Evolutionary conservation across 306 rosid genomes (phyloP).

Genomic region (Pterocarpus macrocarpus): DNA sequence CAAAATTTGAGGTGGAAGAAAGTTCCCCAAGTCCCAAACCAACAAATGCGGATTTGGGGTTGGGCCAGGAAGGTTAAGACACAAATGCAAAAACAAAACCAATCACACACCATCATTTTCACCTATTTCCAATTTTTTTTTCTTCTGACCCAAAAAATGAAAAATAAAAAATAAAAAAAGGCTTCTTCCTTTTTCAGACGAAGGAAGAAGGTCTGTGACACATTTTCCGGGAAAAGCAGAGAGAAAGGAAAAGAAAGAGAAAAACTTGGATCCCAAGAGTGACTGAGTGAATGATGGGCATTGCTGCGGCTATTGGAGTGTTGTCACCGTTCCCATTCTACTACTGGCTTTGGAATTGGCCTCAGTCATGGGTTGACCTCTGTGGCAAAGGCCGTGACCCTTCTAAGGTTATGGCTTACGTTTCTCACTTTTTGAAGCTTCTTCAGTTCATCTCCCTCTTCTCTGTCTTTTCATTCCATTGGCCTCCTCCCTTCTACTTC

Average conservation of each 20-base stretch:
- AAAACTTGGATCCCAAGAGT: neutral
- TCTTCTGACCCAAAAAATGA: no score
- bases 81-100: neutral
- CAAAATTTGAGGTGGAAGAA: neutral
- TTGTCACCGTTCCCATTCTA: slow-evolving; percentile 81
- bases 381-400: slow-evolving; percentile 85
- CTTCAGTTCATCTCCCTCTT: slow-evolving; percentile 76
- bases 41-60: neutral
- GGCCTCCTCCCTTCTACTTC: slow-evolving; percentile 86
- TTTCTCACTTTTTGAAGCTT: slow-evolving; percentile 71
- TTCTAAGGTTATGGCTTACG: slow-evolving; percentile 70
- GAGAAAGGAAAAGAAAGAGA: neutral
- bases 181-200: neutral
- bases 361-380: slow-evolving; percentile 79
- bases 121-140: neutral
- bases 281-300: slow-evolving; percentile 48
- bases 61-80: neutral
- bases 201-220: neutral
- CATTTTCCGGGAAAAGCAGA: neutral
- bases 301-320: slow-evolving; percentile 63
- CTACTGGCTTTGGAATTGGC: slow-evolving; percentile 71
- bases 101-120: neutral
- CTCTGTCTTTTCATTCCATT: slow-evolving; percentile 70
- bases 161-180: no score
- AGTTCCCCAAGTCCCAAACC: neutral